Base-by-base conservation (phyloP, 139 green algal species). In the Tetraselmis striata region DNA sequence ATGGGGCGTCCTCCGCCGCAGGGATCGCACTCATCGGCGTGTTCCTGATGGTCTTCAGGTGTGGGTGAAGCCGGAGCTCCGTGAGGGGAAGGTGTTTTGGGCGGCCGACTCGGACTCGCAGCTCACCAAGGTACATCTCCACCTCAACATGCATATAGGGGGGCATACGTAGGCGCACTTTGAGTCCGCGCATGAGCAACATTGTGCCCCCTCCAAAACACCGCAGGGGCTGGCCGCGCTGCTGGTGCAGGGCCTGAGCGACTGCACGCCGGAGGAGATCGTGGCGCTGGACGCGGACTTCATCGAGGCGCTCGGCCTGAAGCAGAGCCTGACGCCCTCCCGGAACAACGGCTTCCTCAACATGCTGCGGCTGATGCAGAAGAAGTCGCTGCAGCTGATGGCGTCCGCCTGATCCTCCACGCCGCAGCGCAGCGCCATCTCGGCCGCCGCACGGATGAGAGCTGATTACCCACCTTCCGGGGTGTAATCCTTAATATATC, bases 341-440 rank as follows among this genome's bases (percentile, higher is more conserved):
- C 89, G 96, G 81, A 99, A 98, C 89, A 99, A 99, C 88, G 97
- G 97, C 76, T 99, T 98, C 87, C 88, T 98, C 27, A 98, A 98
- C 90, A 98, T 98, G 94, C 94, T 98, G 82, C 84, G 86, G 59
- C 86, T 97, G 23, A 98, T 98, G 93, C 95, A 98, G 87, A 90
- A 90, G 67, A 95, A 93, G 81, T 89, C 90, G 24, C 59, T 95
- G 26, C 88, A 92, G 29, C 79, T 96, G 1, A 77, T 86, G n/a
- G 76, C 32, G n/a, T 26, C 23, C 27, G 74, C n/a, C n/a, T n/a
- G n/a, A n/a, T n/a, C n/a, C n/a, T n/a, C n/a, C n/a, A n/a, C n/a
- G n/a, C n/a, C n/a, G n/a, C n/a, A n/a, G n/a, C n/a, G n/a, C n/a
- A n/a, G n/a, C n/a, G n/a, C n/a, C n/a, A n/a, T n/a, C n/a, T n/a